These are phyloP conservation scores for Artemisia argyi DNA, from an alignment of 129 eudicot genomes.

Conservation along the genomic window DNA sequence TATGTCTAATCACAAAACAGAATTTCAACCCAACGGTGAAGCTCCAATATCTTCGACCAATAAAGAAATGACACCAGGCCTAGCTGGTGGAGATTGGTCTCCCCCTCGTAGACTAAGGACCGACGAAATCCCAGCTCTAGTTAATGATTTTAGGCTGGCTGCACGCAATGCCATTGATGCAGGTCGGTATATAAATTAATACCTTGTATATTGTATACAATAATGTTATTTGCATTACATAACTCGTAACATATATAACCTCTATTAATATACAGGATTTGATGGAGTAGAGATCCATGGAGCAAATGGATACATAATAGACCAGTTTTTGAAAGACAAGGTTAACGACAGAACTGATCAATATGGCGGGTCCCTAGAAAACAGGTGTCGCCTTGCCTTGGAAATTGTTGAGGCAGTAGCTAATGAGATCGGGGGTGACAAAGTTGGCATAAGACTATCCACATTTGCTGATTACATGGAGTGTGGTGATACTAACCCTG, in stretches of 20 bases:
- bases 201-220: too few species aligned
- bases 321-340: conserved; percentile 57
- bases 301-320: conserved; percentile 62
- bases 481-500: conserved; percentile 50
- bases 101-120: conserved; percentile 47
- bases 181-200: conserved; percentile 23
- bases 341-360: conserved; percentile 52
- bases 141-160: conserved; percentile 56
- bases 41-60: conserved; percentile 50
- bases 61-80: conserved; percentile 45
- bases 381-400: conserved; percentile 49
- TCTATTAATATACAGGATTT: conserved; percentile 34
- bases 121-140: conserved; percentile 42
- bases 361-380: conserved; percentile 57
- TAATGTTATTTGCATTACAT: neutral
- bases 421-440: conserved; percentile 46
- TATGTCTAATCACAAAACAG: conserved; percentile 17
- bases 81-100: conserved; percentile 44
- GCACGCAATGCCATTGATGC: conserved; percentile 70
- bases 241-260: neutral
- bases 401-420: conserved; percentile 51
- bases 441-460: conserved; percentile 55
- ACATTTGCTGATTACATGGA: conserved; percentile 45
- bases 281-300: conserved; percentile 71
- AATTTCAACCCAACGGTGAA: conserved; percentile 43